Percentiles rank a stretch among this genome's conserved stretches.
Evolutionary conservation across 2,329 filamentous ascomycete genomes (phyloP).

Genomic region (Stachybotrys echinatus): DNA sequence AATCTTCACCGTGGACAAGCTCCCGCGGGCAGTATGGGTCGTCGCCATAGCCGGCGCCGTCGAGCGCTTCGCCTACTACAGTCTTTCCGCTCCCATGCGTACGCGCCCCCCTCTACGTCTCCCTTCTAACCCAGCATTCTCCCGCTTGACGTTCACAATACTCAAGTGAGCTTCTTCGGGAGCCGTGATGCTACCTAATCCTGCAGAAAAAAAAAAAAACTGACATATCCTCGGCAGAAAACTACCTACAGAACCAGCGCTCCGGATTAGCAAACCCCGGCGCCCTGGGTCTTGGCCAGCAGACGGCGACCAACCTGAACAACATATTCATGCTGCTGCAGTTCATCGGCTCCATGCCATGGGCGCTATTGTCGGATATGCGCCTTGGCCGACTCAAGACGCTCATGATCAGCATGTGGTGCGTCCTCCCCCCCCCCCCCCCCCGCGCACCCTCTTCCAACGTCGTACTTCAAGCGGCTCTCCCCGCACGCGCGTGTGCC

Average conservation of each 20-base stretch:
- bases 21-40: background rate
- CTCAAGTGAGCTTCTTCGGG: background rate
- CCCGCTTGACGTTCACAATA: background rate
- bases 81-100: background rate
- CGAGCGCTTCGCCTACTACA: constrained; percentile 1
- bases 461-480: too few relatives aligned
- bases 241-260: background rate
- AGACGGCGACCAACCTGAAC: background rate
- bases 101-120: background rate
- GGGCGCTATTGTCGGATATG: background rate
- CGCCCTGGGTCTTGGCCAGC: background rate
- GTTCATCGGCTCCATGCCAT: background rate
- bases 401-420: background rate
- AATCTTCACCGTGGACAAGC: background rate
- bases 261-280: background rate
- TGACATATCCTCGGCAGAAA: too few relatives aligned
- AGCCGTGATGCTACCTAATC: too few relatives aligned
- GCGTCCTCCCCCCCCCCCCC: too few relatives aligned
- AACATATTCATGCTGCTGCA: background rate
- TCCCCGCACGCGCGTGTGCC: too few relatives aligned
- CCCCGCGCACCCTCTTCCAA: too few relatives aligned
- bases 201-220: too few relatives aligned
- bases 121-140: background rate
- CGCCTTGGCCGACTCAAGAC: background rate
- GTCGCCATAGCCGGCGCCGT: background rate